phyloP scores from a whole-genome alignment of 2,329 filamentous ascomycete genomes.

The Cordyceps javanica region DNA sequence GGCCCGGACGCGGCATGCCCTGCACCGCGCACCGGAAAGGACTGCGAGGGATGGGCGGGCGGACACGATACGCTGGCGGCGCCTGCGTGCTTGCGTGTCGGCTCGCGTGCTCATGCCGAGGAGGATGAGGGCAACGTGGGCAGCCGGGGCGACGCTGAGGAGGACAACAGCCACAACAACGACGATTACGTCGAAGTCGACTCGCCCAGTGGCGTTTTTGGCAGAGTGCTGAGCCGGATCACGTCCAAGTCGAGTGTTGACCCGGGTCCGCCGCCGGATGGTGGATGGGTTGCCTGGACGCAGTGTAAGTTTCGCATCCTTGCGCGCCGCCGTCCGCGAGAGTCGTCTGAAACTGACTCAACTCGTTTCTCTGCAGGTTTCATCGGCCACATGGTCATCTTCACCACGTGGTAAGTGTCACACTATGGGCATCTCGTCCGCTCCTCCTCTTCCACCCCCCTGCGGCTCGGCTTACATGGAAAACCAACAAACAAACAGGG shows the following conservation, averaged over 20 bases:
- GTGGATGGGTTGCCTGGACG: slow-evolving; percentile 42
- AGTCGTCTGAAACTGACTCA: neutral
- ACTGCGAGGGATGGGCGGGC: slow-evolving; percentile 3
- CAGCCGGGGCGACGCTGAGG: neutral
- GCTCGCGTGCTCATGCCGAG: neutral
- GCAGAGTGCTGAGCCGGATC: slow-evolving; percentile 34
- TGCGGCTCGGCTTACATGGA: neutral
- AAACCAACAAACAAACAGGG: slow-evolving; percentile 27
- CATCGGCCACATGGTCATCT: slow-evolving; percentile 37
- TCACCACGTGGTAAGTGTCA: slow-evolving; percentile 40
- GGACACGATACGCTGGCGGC: slow-evolving; percentile 10
- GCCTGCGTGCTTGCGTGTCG: neutral
- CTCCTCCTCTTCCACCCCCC: neutral
- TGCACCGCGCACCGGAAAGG: neutral
- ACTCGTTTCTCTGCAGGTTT: slow-evolving; percentile 12
- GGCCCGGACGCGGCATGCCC: neutral
- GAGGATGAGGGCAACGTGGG: neutral
- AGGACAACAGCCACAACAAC: neutral
- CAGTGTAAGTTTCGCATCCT: slow-evolving; percentile 28
- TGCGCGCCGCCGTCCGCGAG: neutral
- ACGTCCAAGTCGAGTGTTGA: slow-evolving; percentile 34
- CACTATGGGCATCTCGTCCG: too few species aligned
- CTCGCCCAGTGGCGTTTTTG: slow-evolving; percentile 21
- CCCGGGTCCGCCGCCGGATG: slow-evolving; percentile 45
- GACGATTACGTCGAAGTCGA: slow-evolving; percentile 8